Conservation (phyloP, 1,284 basidiomycete genomes). For the Malassezia vespertilionis region DNA sequence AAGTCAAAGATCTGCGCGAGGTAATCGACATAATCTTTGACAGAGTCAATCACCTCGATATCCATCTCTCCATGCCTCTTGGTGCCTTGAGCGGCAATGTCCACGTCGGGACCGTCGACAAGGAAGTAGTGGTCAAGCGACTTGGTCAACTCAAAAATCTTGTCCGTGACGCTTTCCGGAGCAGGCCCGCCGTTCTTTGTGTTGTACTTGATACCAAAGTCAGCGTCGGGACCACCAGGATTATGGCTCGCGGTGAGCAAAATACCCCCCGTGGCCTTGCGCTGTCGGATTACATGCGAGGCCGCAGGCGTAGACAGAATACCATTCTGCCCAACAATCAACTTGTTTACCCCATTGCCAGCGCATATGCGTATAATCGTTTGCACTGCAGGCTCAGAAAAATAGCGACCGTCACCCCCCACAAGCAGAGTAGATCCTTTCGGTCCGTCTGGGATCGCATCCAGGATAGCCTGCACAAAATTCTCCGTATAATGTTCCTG, state of each 20-base stretch:
- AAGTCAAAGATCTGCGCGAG: constrained; percentile 91
- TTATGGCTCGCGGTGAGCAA: constrained; percentile 96
- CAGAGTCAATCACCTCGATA: constrained; percentile 87
- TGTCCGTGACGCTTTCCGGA: constrained; percentile 83
- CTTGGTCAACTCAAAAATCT: constrained; percentile 84
- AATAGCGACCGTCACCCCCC: constrained; percentile 93
- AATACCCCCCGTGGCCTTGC: constrained; percentile 93
- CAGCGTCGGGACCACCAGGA: constrained; percentile 89
- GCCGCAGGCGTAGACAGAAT: constrained; percentile 95
- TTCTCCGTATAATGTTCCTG: constrained; percentile 92
- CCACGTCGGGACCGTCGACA: constrained; percentile 67
- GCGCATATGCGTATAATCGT: constrained; percentile 82
- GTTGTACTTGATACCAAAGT: constrained; percentile 99
- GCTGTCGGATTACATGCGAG: constrained; percentile 85
- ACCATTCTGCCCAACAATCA: constrained; percentile 56
- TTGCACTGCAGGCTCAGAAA: constrained; percentile 76
- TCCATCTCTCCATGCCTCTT: constrained; percentile 58
- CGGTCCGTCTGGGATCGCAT: constrained; percentile 69
- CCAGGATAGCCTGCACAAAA: constrained; percentile 88
- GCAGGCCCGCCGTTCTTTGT: constrained; percentile 92
- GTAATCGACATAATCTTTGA: constrained; percentile 73
- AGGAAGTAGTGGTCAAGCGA: constrained; percentile 73
- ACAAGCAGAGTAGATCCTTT: constrained; percentile 71
- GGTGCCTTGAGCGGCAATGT: constrained; percentile 72
- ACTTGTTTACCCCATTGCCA: constrained; percentile 56